A percentile compares a stretch with the other conserved stretches of the same genome.
phyloP scores from a whole-genome alignment of 1,139 yeast genomes.

The Lizanozyma gosingica region DNA sequence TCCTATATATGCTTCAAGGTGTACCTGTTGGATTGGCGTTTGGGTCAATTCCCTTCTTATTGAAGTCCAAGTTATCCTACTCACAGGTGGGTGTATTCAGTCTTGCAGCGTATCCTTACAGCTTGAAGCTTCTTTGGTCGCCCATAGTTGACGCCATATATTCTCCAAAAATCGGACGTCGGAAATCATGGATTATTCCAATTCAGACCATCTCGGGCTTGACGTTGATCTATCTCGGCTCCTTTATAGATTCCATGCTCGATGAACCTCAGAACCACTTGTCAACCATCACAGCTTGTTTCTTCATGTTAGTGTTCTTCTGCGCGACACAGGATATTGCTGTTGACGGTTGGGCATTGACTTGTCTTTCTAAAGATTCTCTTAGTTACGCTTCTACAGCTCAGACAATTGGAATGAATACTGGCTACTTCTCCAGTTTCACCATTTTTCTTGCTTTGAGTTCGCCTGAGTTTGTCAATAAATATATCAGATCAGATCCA shows the following conservation, averaged over 20 bases:
- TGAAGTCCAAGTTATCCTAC: constrained; percentile 75
- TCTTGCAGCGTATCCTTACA: constrained; percentile 90
- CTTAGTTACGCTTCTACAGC: constrained; percentile 95
- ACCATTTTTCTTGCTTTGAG: constrained; percentile 86
- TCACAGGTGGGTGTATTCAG: constrained; percentile 88
- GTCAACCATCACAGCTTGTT: constrained; percentile 46
- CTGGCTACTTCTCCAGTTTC: constrained; percentile 87
- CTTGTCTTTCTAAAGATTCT: constrained; percentile 69
- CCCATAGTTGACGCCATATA: constrained; percentile 91
- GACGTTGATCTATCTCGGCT: constrained; percentile 58
- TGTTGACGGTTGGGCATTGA: constrained; percentile 98
- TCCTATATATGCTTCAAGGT: constrained; percentile 81
- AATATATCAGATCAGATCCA: constrained; percentile 59
- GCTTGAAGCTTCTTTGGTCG: constrained; percentile 87
- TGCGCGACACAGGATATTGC: constrained; percentile 99
- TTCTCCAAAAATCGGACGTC: constrained; percentile 57
- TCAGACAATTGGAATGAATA: constrained; percentile 88
- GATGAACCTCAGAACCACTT: constrained; percentile 48
- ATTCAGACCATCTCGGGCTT: constrained; percentile 72
- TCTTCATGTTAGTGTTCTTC: constrained; percentile 69
- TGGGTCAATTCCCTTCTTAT: constrained; percentile 88
- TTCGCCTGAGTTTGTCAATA: constrained; percentile 88
- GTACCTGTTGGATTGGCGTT: constrained; percentile 94
- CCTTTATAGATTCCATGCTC: constrained; percentile 46
- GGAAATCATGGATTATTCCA: constrained; percentile 94